A percentile compares a stretch with the other conserved stretches of the same genome.
phyloP scores from a whole-genome alignment of 352 stramenopile species.

The Nothophytophthora sp. region DNA sequence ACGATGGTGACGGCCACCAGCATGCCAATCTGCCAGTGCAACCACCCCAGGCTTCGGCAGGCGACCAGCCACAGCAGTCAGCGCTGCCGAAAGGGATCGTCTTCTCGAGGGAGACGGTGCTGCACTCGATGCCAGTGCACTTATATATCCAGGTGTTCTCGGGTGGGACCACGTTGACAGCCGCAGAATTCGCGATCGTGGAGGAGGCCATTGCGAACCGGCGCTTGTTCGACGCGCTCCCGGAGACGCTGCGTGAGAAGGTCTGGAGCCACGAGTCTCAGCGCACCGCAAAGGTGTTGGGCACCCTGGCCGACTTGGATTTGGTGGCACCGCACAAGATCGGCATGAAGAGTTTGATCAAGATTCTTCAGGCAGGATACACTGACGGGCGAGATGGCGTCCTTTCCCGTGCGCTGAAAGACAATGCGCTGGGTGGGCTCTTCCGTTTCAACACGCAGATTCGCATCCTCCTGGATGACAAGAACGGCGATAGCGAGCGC shows the following conservation, averaged over 20 bases:
- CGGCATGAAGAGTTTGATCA: constrained; percentile 76
- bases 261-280: constrained; percentile 75
- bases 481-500: constrained; percentile 5
- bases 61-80: constrained; percentile 1
- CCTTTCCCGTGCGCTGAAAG: constrained; percentile 65
- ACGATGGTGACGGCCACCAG: constrained; percentile 1
- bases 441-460: constrained; percentile 56
- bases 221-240: constrained; percentile 45
- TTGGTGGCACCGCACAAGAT: constrained; percentile 81
- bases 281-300: constrained; percentile 71
- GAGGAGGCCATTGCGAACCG: constrained; percentile 57
- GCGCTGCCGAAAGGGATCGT: constrained; percentile 41
- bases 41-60: neutral
- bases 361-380: constrained; percentile 70
- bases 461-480: constrained; percentile 57
- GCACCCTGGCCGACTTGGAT: constrained; percentile 65
- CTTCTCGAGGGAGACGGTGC: constrained; percentile 74
- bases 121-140: constrained; percentile 77
- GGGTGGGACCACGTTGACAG: constrained; percentile 57
- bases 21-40: neutral
- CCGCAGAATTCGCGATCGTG: constrained; percentile 51
- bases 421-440: constrained; percentile 70
- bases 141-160: constrained; percentile 84
- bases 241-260: constrained; percentile 46
- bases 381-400: constrained; percentile 68